Base-by-base conservation (phyloP, 2,329 filamentous ascomycete species). In the Purpureocillium takamizusanense region DNA sequence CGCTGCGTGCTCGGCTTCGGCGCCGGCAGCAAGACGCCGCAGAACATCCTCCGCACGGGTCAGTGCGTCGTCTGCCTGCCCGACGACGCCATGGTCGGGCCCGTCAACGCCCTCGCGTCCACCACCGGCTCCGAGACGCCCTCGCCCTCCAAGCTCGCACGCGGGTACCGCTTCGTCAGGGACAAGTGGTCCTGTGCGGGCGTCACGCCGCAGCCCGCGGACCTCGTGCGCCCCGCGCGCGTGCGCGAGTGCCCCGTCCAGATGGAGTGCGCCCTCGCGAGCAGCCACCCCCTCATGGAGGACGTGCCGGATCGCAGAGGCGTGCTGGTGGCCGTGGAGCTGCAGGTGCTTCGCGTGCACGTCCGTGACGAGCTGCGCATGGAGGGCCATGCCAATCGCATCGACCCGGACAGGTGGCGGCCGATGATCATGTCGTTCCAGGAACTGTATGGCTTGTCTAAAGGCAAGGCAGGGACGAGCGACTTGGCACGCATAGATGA, bases 381-480 rank as follows among this genome's bases (percentile, higher is more conserved):
- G 55, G 47, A 46, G 4, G 65, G 63, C 7, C 38, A 57, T 41
- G 38, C 46, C 17, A 67, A 69, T 41, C 51, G 61, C 4, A 50
- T 68, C 36, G 63, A 68, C 42, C 54, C 63, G 2, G 61, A 67
- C 41, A 54, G 50, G 33, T 68, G 64, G 65, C 50, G 52, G 37
- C 65, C 66, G 3, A 50, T 68, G 49, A 62, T 69, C 32, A 67
- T 65, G 62, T 56, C 47, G 34, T 69, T 68, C 41, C 62, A 63
- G 45, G 54, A 68, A 39, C 47, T 66, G 7, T 67, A 67, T 42
- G 65, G 63, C 1, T 46, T 61, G 42, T 46, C 39, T n/a, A 41
- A 43, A 36, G 50, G 41, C 23, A 60, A 57, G 36, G 34, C 51
- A 13, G 46, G 30, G 3, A 31, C 43, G 14, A 51, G 46, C 9